A percentile compares a stretch with the other conserved stretches of the same genome.
phyloP scores from a whole-genome alignment of 2,329 filamentous ascomycete genomes.

The Fusarium camptoceras region DNA sequence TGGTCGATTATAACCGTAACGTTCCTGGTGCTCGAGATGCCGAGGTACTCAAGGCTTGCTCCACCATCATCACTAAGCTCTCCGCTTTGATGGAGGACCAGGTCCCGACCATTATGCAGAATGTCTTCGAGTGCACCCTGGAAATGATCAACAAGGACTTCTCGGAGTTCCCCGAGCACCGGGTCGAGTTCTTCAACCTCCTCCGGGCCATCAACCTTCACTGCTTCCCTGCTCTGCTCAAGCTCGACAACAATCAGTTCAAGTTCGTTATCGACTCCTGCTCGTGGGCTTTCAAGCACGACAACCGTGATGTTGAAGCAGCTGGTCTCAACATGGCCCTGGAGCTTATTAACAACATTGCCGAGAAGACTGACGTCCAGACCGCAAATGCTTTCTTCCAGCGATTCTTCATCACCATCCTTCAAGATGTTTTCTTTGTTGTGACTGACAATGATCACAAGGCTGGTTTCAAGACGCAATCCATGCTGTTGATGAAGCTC shows the following conservation, averaged over 20 bases:
- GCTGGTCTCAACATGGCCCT: constrained; percentile 98
- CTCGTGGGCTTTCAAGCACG: constrained; percentile 99
- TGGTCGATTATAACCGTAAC: constrained; percentile 97
- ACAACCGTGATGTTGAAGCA: constrained; percentile 97
- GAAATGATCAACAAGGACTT: constrained; percentile 99
- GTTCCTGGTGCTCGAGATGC: constrained; percentile 95
- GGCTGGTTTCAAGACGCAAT: constrained; percentile 98
- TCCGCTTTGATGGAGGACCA: constrained; percentile 98
- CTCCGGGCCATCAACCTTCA: constrained; percentile 95
- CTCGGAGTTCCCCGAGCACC: constrained; percentile 97
- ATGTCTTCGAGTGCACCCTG: constrained; percentile 96
- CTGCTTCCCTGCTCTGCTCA: constrained; percentile 94
- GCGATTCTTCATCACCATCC: constrained; percentile 93
- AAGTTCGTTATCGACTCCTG: constrained; percentile 99
- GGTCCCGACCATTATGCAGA: constrained; percentile 97
- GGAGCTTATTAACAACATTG: constrained; percentile 97
- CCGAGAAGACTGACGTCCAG: constrained; percentile 85
- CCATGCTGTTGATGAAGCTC: constrained; percentile 91
- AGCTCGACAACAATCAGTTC: constrained; percentile 95
- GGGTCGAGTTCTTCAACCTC: constrained; percentile 99
- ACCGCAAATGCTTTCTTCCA: constrained; percentile 98
- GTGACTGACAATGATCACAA: constrained; percentile 98
- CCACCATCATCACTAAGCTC: constrained; percentile 95
- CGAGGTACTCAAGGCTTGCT: constrained; percentile 97
- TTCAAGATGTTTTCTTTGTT: constrained; percentile 98